These are phyloP conservation scores for Emmonsiellopsis sp. DNA, from an alignment of 2,329 filamentous ascomycete genomes.

Conservation along the genomic window DNA sequence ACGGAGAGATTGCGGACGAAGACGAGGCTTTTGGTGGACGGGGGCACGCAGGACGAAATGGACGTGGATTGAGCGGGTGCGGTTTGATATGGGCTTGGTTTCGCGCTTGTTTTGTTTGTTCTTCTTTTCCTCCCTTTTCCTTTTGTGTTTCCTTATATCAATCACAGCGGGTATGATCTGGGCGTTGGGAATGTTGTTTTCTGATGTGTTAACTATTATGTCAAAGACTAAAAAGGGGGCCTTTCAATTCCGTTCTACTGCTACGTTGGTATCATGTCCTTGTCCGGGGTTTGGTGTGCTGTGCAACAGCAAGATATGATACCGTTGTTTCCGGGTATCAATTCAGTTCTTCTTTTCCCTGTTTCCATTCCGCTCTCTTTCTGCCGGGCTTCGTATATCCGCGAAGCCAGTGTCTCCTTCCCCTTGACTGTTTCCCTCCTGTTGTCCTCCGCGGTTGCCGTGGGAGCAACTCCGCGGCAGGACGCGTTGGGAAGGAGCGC, in stretches of 20 bases:
- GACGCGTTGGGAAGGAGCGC: too few species aligned
- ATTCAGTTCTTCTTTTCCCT: too few species aligned
- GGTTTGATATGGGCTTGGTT: not conserved
- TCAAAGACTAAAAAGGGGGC: not conserved
- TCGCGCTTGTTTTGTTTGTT: not conserved
- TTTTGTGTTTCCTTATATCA: constrained; percentile 4
- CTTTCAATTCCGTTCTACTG: not conserved
- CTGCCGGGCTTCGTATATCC: too few species aligned
- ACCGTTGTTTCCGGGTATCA: not conserved
- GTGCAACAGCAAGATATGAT: not conserved
- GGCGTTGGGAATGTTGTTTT: not conserved
- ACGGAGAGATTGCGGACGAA: constrained; percentile 34
- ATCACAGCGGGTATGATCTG: not conserved
- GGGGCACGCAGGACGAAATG: constrained; percentile 37
- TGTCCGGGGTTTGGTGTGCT: not conserved
- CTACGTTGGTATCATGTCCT: not conserved
- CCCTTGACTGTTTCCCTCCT: too few species aligned
- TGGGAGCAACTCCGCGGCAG: too few species aligned
- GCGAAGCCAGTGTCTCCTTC: too few species aligned
- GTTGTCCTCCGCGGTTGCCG: too few species aligned
- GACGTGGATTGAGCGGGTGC: constrained; percentile 32
- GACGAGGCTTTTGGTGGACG: constrained; percentile 35
- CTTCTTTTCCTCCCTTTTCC: constrained; percentile 1
- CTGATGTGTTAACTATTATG: not conserved
- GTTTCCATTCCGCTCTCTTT: too few species aligned